phyloP scores from a whole-genome alignment of 2,329 filamentous ascomycete species.

The Ceratocystis huliohia region DNA sequence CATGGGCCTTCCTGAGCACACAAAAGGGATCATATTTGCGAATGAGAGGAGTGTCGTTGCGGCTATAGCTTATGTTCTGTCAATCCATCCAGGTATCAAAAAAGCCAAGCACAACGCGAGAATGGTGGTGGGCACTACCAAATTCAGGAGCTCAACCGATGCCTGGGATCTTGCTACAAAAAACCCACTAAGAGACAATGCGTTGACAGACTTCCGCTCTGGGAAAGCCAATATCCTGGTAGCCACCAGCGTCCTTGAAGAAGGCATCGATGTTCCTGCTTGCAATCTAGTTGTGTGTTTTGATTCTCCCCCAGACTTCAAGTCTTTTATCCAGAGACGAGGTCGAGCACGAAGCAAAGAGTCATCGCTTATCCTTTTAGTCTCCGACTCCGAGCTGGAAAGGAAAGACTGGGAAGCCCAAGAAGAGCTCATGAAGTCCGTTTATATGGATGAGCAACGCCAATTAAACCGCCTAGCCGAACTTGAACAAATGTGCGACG shows the following conservation, averaged over 20 bases:
- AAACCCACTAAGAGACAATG: conserved; percentile 27
- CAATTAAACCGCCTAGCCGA: conserved; percentile 34
- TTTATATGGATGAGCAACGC: conserved; percentile 53
- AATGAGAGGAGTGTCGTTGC: conserved; percentile 48
- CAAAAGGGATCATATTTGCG: conserved; percentile 54
- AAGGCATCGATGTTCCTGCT: conserved; percentile 54
- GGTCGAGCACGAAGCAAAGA: conserved; percentile 39
- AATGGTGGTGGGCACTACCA: conserved; percentile 42
- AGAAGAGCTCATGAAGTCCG: conserved; percentile 59
- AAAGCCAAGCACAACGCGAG: conserved; percentile 37
- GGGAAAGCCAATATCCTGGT: conserved; percentile 46
- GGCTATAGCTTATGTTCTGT: conserved; percentile 47
- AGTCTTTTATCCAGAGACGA: conserved; percentile 46
- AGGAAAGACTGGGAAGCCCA: conserved; percentile 42
- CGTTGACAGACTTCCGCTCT: conserved; percentile 38
- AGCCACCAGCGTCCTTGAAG: conserved; percentile 52
- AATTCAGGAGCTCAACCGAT: conserved; percentile 28
- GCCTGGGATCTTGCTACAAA: conserved; percentile 30
- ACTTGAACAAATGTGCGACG: conserved; percentile 33
- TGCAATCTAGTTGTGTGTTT: conserved; percentile 51
- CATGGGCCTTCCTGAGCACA: background rate
- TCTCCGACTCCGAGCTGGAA: conserved; percentile 21
- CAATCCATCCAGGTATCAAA: conserved; percentile 36
- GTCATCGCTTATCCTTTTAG: conserved; percentile 39
- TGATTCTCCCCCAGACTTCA: conserved; percentile 37